These are phyloP conservation scores for Rhypophila decipiens DNA, from an alignment of 495 filamentous ascomycete genomes.

Conservation along the genomic window DNA sequence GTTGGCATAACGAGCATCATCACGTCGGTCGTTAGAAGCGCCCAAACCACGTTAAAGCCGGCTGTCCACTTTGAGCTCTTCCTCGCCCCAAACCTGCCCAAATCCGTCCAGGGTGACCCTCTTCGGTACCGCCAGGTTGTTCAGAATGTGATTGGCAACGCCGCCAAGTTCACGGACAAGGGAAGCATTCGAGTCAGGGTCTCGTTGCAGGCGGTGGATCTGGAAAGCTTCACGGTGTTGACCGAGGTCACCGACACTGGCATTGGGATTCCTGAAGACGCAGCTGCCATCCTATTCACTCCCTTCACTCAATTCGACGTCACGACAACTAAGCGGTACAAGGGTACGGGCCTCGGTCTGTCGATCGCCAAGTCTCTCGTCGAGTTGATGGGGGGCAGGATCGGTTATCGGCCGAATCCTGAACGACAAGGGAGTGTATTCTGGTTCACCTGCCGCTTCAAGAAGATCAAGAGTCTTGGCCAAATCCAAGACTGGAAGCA, in stretches of 20 bases:
- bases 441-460: conserved; percentile 51
- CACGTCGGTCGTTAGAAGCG: conserved; percentile 46
- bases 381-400: conserved; percentile 63
- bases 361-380: conserved; percentile 72
- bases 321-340: conserved; percentile 68
- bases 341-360: conserved; percentile 72
- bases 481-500: conserved; percentile 22
- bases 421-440: conserved; percentile 50
- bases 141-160: conserved; percentile 43
- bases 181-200: conserved; percentile 32
- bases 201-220: conserved; percentile 31
- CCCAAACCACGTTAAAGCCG: conserved; percentile 28
- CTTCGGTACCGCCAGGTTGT: conserved; percentile 43
- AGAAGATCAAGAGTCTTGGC: conserved; percentile 33
- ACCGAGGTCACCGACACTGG: conserved; percentile 71
- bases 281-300: conserved; percentile 64
- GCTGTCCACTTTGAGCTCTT: conserved; percentile 29
- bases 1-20: conserved; percentile 42
- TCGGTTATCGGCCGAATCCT: conserved; percentile 51
- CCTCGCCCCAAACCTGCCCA: conserved; percentile 35
- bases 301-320: conserved; percentile 77
- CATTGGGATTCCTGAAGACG: conserved; percentile 59
- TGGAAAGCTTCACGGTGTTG: conserved; percentile 36
- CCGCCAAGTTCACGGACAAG: conserved; percentile 43
- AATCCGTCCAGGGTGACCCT: conserved; percentile 37